A percentile compares a stretch with the other conserved stretches of the same genome.
These are phyloP conservation scores for Hansfordia pulvinata DNA, from an alignment of 2,329 filamentous ascomycete species.

Conservation along the genomic window DNA sequence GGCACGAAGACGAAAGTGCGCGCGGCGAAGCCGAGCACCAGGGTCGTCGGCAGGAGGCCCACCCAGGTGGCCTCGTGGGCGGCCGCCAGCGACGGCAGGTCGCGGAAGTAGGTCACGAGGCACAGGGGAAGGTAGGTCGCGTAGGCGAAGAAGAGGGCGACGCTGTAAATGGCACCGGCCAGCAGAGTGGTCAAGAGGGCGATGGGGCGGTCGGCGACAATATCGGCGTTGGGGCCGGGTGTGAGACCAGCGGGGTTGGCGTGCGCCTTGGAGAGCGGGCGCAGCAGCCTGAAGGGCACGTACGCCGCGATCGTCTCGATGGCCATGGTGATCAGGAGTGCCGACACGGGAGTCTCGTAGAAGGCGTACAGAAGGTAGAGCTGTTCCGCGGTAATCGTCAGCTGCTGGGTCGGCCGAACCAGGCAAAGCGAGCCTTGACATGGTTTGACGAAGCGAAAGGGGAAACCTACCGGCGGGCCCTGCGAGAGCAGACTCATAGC, in stretches of 20 bases:
- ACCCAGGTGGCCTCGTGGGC: slow-evolving; percentile 51
- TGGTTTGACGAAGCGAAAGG: not conserved
- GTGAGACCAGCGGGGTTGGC: slow-evolving; percentile 34
- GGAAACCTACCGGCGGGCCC: slow-evolving; percentile 49
- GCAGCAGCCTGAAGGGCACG: slow-evolving; percentile 63
- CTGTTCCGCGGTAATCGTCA: too few relatives aligned
- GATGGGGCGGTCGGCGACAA: slow-evolving; percentile 49
- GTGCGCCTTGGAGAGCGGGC: slow-evolving; percentile 52
- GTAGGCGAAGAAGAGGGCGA: slow-evolving; percentile 58
- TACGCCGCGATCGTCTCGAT: slow-evolving; percentile 59
- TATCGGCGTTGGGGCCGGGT: slow-evolving; percentile 46
- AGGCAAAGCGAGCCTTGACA: slow-evolving; percentile 3
- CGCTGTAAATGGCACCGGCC: slow-evolving; percentile 58
- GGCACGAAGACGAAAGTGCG: slow-evolving; percentile 68
- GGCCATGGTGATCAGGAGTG: slow-evolving; percentile 44
- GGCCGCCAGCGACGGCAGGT: slow-evolving; percentile 52
- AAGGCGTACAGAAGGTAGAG: slow-evolving; percentile 66
- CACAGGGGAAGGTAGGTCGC: slow-evolving; percentile 56
- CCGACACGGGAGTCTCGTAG: slow-evolving; percentile 53
- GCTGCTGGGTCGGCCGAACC: too few relatives aligned
- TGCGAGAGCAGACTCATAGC: slow-evolving; percentile 57
- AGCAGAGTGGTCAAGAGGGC: slow-evolving; percentile 53
- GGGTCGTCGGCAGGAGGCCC: slow-evolving; percentile 43
- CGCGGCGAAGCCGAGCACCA: slow-evolving; percentile 53
- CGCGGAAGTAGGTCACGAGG: slow-evolving; percentile 65